phyloP scores from a whole-genome alignment of 139 green algal genomes.

The Monoraphidium neglectum region DNA sequence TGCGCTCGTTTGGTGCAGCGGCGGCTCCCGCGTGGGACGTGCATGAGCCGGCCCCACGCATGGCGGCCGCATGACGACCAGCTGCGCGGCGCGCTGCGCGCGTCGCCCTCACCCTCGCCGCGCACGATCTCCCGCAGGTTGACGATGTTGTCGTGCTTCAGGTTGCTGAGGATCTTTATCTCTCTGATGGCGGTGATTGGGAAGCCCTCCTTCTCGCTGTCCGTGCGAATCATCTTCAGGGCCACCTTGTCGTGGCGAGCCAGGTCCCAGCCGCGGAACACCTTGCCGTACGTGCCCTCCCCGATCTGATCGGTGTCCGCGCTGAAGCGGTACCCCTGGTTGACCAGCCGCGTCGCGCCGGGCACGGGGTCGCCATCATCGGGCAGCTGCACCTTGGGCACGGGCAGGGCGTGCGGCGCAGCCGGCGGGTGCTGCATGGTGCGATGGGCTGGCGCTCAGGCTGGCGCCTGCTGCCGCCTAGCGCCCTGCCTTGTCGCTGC shows the following conservation, averaged over 20 bases:
- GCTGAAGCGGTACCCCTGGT: slow-evolving; percentile 62
- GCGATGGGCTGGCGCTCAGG: too few relatives aligned
- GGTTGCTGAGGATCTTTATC: slow-evolving; percentile 95
- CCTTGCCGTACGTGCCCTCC: slow-evolving; percentile 87
- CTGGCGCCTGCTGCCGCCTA: too few relatives aligned
- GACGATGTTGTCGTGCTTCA: slow-evolving; percentile 94
- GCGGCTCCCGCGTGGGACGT: too few relatives aligned
- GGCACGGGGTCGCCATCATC: not conserved
- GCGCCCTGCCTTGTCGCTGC: too few relatives aligned
- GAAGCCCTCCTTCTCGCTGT: slow-evolving; percentile 99
- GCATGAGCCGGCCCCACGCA: too few relatives aligned
- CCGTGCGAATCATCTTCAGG: slow-evolving; percentile 98
- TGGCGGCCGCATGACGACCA: too few relatives aligned
- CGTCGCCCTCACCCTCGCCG: slow-evolving; percentile 57
- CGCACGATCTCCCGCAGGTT: slow-evolving; percentile 96
- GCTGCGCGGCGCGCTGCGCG: too few relatives aligned
- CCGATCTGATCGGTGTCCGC: slow-evolving; percentile 70
- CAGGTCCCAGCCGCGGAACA: slow-evolving; percentile 43
- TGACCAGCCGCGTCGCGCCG: slow-evolving; percentile 68
- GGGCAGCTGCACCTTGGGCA: not conserved
- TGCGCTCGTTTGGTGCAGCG: too few relatives aligned
- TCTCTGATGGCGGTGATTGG: slow-evolving; percentile 98
- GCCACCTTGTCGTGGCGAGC: slow-evolving; percentile 71
- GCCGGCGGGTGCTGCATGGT: too few relatives aligned
- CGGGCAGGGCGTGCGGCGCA: too few relatives aligned